A percentile compares a stretch with the other conserved stretches of the same genome.
Evolutionary conservation across 2,329 filamentous ascomycete species (phyloP).

Genomic region (Cercospora beticola): DNA sequence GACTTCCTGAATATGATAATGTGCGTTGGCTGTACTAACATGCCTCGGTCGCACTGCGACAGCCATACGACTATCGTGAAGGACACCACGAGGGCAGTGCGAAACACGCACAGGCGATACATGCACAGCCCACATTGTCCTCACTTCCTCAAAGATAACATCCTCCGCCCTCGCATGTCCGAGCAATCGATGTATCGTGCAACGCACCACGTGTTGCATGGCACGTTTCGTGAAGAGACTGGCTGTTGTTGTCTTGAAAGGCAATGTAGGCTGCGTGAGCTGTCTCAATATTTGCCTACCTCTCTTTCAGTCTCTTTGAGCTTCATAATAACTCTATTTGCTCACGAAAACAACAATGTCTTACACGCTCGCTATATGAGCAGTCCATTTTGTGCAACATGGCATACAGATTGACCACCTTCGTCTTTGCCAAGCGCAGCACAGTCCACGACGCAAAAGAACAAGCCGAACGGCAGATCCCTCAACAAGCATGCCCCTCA

Average conservation of each 20-base stretch:
- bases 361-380: neutral
- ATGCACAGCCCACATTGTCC: neutral
- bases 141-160: neutral
- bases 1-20: neutral
- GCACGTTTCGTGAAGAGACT: neutral
- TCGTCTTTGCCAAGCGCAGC: neutral
- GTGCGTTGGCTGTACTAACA: neutral
- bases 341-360: neutral
- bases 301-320: neutral
- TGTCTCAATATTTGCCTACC: neutral
- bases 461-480: neutral
- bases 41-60: neutral
- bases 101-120: neutral
- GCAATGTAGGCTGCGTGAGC: neutral
- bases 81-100: neutral
- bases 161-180: neutral
- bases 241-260: neutral
- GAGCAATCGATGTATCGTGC: constrained; percentile 4
- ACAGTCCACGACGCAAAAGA: neutral
- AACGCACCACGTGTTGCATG: constrained; percentile 1
- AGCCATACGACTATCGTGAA: neutral
- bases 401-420: neutral
- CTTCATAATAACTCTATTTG: neutral
- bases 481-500: constrained; percentile 25
- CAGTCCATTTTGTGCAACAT: neutral